Evolutionary conservation across 108 stramenopile genomes (phyloP), one percentile per base, ranked within the genome.

Genomic region (Chaetoceros tenuissimus): DNA sequence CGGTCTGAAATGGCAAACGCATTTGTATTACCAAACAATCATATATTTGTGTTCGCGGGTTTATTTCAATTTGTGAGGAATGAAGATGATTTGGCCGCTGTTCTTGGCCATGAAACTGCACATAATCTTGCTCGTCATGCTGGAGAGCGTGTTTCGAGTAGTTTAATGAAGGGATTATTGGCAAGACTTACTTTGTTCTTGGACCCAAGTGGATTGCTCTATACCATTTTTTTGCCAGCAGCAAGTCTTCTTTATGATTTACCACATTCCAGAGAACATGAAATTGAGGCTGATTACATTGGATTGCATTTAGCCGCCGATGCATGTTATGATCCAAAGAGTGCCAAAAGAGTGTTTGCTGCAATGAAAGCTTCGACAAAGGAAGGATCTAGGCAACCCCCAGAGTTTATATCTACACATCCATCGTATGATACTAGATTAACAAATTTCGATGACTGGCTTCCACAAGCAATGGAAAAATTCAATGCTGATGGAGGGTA

Each of bases 1-100:
- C 73, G 80, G 2, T 82, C 82, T 0, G 71, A 79, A 17, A 62
- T 67, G 47, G 89, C 89, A 40, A 91, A 91, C 70, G 89, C 85
- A 21, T 91, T 91, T 73, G 85, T 87, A 2, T 53, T 91, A 28
- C 89, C 89, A 8, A 75, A 75, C 8, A 91, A 91, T 76, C 89
- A 91, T 61, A 75, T 91, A 0, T 87, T 87, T 74, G 80, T 81
- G 3, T 28, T 75, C 53, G 84, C 89, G 8, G 89, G 89, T 13
- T 69, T 91, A 24, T 85, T 87, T 48, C 47, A 66, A 18, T 87
- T 78, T 64, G 75, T 67, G 0, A 71, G 63, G 26, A 79, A 80
- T 48, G 89, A 91, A 66, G 89, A 91, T 56, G 89, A 91, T 51
- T 51, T 91, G n/a, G 89, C 81, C 16, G 81, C 83, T 8, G 77